Base-by-base conservation (phyloP, 108 stramenopile genomes). In the Fragilaria crotonensis region DNA sequence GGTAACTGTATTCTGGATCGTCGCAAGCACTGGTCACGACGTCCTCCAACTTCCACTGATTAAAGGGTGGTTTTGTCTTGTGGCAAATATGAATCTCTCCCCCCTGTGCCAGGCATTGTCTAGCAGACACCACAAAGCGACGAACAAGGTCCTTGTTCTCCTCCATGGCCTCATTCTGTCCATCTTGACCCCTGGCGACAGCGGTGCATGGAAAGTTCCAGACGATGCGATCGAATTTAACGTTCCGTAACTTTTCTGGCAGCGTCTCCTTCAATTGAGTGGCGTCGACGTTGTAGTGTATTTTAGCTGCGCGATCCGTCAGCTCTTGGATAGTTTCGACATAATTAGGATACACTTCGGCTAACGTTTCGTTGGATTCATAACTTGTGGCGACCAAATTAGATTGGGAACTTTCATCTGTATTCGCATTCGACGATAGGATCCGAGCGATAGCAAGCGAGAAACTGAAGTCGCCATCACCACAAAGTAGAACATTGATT, bases 151-250 rank as follows among this genome's bases (percentile, higher is more conserved):
- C 51, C 57, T 85, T 87, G 70, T 96, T 96, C 2, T 65, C 51
- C 46, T 91, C 91, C 87, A 96, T 88, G 29, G 69, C 85, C 14
- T 80, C 58, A 54, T 89, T 87, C 64, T 96, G 91, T n/a, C 92
- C 95, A 72, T 96, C 95, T 71, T 85, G 76, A 7, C 95, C 95
- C 3, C 45, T 65, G 2, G 56, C 66, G 52, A 84, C 80, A 25
- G 88, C 84, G 0, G 84, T 81, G 68, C 95, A 96, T 9, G 95
- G 95, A 65, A 96, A 96, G 54, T 93, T 96, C 87, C 90, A 96
- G 44, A 81, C 71, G 47, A 96, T 85, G 48, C 87, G 56, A 67
- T 91, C 72, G 71, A 76, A 95, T 52, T 66, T 73, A 0, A 32
- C 22, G n/a, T 25, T 30, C 7, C 46, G 30, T 14, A 7, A 20